Evolutionary conservation across 495 filamentous ascomycete genomes (phyloP), one percentile per base, ranked within the genome.

Genomic region (Penicillium canariense): DNA sequence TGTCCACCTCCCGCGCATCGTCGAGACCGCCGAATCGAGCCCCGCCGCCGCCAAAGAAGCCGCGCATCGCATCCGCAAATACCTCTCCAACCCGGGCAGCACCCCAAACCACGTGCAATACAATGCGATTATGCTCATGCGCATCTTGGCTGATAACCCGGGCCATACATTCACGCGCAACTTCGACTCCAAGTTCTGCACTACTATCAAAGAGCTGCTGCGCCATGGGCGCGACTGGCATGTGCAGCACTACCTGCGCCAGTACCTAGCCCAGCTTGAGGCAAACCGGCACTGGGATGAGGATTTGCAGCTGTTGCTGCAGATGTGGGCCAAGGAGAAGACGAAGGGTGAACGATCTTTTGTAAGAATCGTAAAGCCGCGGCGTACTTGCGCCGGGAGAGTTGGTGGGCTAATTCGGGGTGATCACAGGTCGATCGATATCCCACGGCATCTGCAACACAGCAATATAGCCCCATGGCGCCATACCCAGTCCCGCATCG

Each of bases 101-200:
- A 68, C 73, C 23, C 74, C 78, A 28, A 83, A 85, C 17, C 81
- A 88, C 53, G 82, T 84, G 34, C 94, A 97, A 72, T 97, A 96
- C 77, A 97, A 97, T 75, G 87, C 88, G 48, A 87, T 97, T 60
- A 99, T 97, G 95, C 79, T 99, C 45, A 81, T 92, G 50, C 86
- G 94, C 35, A 99, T 99, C 65, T 77, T 99, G 30, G 77, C 81
- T 50, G 92, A 97, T 67, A 97, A 99, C 68, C 94, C 94, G 0
- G 95, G 94, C 22, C 80, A 77, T 52, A 89, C 84, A 14, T 97
- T 99, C 67, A 94, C 92, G 9, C 80, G 86, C 51, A 91, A 96
- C 65, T 63, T 97, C 7, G 93, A 96, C 64, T 67, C 77, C 53
- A 91, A 91, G 60, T 97, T 97, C 63, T 78, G 86, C 25, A 70